Evolutionary conservation across 2,329 filamentous ascomycete species (phyloP), one percentile per base, ranked within the genome.

Genomic region (Aureobasidium subglaciale): DNA sequence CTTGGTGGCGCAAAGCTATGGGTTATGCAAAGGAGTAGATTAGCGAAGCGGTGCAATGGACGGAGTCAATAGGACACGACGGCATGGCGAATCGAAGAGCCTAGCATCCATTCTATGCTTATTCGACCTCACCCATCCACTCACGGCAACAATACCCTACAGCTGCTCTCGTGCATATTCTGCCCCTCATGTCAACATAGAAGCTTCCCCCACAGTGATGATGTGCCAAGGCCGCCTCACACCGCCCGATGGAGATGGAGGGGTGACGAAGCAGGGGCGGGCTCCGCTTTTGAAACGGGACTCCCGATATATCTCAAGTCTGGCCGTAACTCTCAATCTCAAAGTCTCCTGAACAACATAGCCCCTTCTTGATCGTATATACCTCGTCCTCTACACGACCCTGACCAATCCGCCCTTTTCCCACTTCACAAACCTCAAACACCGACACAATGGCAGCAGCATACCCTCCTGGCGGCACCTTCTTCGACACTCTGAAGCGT

Each of bases 401-500:
- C 24, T n/a, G n/a, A 15, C n/a, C 20, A 22, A 35, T 16, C 13
- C 24, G 2, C 15, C 8, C 20, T 35, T 5, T 16, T 29, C 24
- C 24, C 9, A 9, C 32, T n/a, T 6, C 27, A n/a, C n/a, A n/a
- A 18, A 22, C 22, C 24, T 8, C 46, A 35, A 37, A 11, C n/a
- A 38, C 34, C 29, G 7, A 52, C 48, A 52, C 48, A 52, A 52
- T 52, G 48, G 30, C 40, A 43, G 30, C 40, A 43, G 27, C 64
- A 16, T 70, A 66, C 59, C 83, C 86, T 56, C 73, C 81, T 46
- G 86, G 83, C 62, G 81, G 81, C 65, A 96, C 90, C 65, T 90
- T 91, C 77, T 86, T 97, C 74, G 84, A 95, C 70, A 88, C 85
- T 64, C 80, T 95, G 73, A 87, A 88, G 77, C 81, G 80, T 70